A percentile compares a stretch with the other conserved stretches of the same genome.
Evolutionary conservation across 805 yeast genomes (phyloP).

Genomic region (Martiniozyma abietophila): DNA sequence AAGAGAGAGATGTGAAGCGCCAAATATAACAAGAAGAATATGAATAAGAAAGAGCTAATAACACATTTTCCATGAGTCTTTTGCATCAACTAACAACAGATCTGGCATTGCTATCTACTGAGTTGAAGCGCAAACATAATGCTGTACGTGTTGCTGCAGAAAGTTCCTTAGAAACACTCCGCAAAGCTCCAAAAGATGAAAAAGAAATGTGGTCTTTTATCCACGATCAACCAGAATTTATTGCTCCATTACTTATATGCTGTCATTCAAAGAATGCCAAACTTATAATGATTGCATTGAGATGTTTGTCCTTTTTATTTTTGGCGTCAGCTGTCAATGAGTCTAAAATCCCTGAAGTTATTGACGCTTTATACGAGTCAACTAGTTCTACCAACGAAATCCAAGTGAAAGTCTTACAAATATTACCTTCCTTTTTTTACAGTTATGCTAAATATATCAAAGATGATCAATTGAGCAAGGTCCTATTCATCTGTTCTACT

Average conservation of each 20-base stretch:
- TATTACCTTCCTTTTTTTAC: conserved; percentile 66
- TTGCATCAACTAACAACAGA: conserved; percentile 47
- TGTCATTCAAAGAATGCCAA: conserved; percentile 71
- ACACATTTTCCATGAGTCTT: conserved; percentile 39
- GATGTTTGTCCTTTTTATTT: conserved; percentile 57
- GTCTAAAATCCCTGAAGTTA: conserved; percentile 40
- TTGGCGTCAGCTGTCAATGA: conserved; percentile 45
- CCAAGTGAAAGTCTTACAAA: conserved; percentile 78
- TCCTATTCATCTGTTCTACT: conserved; percentile 61
- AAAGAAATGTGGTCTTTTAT: conserved; percentile 14
- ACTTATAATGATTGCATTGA: conserved; percentile 61
- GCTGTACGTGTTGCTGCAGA: conserved; percentile 57
- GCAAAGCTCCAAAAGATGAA: conserved; percentile 17
- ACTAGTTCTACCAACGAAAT: conserved; percentile 70
- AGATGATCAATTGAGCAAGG: conserved; percentile 46
- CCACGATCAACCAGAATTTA: conserved; percentile 37
- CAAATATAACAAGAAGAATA: no score
- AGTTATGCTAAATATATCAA: conserved; percentile 47
- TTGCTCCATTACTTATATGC: conserved; percentile 61
- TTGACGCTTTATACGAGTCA: conserved; percentile 65
- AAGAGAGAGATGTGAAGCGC: no score
- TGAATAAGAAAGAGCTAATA: no score
- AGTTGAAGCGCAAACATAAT: conserved; percentile 59
- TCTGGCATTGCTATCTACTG: conserved; percentile 50
- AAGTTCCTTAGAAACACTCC: conserved; percentile 38